Evolutionary conservation across 768 basidiomycete genomes (phyloP).

Genomic region (Mrakia frigida): DNA sequence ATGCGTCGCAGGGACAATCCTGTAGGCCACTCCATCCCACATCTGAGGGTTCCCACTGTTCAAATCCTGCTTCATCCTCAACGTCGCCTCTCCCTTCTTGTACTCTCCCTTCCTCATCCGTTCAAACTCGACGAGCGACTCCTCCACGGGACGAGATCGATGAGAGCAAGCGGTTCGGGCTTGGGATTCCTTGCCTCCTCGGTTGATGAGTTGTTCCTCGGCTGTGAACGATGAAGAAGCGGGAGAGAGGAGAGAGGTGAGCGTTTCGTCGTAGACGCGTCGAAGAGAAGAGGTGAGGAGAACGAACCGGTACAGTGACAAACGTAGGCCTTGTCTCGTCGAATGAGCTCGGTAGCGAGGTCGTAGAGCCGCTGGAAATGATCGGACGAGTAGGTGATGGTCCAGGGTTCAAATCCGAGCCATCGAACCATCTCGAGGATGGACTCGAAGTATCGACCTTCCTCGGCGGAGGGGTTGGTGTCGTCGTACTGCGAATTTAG

Average conservation of each 20-base stretch:
- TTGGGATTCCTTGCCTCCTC: slow-evolving; percentile 76
- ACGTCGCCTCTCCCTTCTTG: slow-evolving; percentile 80
- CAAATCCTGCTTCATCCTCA: slow-evolving; percentile 97
- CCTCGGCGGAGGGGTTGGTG: slow-evolving; percentile 97
- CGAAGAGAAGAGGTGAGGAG: background rate
- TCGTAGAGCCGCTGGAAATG: slow-evolving; percentile 84
- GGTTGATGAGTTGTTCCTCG: slow-evolving; percentile 82
- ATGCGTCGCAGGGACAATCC: slow-evolving; percentile 75
- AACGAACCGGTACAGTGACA: slow-evolving; percentile 89
- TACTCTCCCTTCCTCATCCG: slow-evolving; percentile 88
- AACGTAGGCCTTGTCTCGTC: slow-evolving; percentile 86
- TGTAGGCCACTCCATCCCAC: slow-evolving; percentile 98
- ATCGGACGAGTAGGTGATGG: slow-evolving; percentile 98
- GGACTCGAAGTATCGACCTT: slow-evolving; percentile 90
- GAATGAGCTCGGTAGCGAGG: slow-evolving; percentile 80
- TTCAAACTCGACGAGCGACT: slow-evolving; percentile 82
- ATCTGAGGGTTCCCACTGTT: slow-evolving; percentile 92
- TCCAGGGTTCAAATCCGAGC: slow-evolving; percentile 97
- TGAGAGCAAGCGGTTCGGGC: slow-evolving; percentile 80
- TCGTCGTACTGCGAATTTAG: slow-evolving; percentile 63
- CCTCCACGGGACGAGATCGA: slow-evolving; percentile 73
- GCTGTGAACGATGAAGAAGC: slow-evolving; percentile 54
- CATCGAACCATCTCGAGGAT: slow-evolving; percentile 92
- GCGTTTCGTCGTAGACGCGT: background rate
- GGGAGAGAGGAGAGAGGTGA: background rate